Conservation (phyloP, 1,284 basidiomycete genomes). For the Puccinia triticina region DNA sequence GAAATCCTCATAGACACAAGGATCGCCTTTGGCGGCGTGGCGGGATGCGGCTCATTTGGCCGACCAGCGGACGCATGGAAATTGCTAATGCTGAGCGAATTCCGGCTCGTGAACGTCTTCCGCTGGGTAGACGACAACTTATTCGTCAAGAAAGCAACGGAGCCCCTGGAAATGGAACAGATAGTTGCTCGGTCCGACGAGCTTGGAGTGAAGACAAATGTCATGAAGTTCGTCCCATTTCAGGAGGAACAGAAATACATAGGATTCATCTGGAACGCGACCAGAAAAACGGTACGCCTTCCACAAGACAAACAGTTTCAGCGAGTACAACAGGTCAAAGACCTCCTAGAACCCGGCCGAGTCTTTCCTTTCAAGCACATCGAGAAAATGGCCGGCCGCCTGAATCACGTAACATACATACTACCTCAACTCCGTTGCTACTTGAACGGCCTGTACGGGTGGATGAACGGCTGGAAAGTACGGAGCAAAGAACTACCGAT, state of each 20-base stretch:
- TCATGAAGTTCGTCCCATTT: neutral
- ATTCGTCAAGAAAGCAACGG: neutral
- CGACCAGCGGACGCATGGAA: constrained; percentile 12
- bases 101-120: neutral
- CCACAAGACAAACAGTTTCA: neutral
- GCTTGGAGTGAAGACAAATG: neutral
- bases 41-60: constrained; percentile 5
- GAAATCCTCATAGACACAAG: neutral
- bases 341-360: neutral
- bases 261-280: constrained; percentile 2
- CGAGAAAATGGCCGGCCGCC: neutral
- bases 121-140: too few relatives aligned
- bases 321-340: neutral
- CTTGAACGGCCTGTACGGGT: neutral
- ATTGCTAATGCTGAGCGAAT: neutral
- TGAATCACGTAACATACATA: constrained; percentile 9
- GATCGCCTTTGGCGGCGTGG: constrained; percentile 8
- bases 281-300: neutral
- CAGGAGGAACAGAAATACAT: neutral
- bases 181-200: neutral
- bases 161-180: neutral
- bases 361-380: neutral
- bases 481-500: neutral
- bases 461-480: neutral
- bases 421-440: neutral